phyloP scores from a whole-genome alignment of 2,329 filamentous ascomycete genomes.

The Beauveria australis region DNA sequence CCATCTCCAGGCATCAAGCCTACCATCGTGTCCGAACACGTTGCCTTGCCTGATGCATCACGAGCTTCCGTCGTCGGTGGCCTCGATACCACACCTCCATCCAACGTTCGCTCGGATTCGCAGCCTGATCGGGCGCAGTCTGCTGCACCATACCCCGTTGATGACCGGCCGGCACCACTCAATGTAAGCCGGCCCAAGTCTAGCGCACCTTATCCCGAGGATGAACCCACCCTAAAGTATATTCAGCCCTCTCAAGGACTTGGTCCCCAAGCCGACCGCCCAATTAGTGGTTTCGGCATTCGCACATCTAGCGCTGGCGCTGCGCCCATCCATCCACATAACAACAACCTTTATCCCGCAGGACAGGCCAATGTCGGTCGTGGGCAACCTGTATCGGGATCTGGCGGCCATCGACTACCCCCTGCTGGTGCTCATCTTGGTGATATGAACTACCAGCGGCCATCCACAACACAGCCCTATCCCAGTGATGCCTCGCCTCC shows the following conservation, averaged over 20 bases:
- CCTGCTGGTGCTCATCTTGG: slow-evolving; percentile 26
- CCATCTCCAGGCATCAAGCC: slow-evolving; percentile 33
- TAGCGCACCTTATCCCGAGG: slow-evolving; percentile 45
- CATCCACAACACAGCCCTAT: slow-evolving; percentile 18
- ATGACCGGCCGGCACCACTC: slow-evolving; percentile 50
- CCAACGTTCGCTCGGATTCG: slow-evolving; percentile 40
- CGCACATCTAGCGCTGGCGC: slow-evolving; percentile 30
- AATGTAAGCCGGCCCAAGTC: slow-evolving; percentile 37
- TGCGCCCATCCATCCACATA: not conserved
- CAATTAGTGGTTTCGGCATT: slow-evolving; percentile 46
- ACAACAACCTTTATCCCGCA: slow-evolving; percentile 6
- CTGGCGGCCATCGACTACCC: slow-evolving; percentile 31
- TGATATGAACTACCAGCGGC: slow-evolving; percentile 17
- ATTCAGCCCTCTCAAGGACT: slow-evolving; percentile 41
- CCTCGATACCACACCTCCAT: slow-evolving; percentile 38
- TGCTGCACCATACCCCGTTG: slow-evolving; percentile 62
- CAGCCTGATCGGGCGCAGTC: slow-evolving; percentile 38
- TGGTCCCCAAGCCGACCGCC: slow-evolving; percentile 39
- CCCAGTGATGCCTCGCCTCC: slow-evolving; percentile 7
- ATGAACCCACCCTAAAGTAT: slow-evolving; percentile 30
- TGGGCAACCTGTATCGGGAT: slow-evolving; percentile 25
- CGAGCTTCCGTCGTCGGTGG: slow-evolving; percentile 28
- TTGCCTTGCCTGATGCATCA: slow-evolving; percentile 40
- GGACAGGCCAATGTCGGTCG: slow-evolving; percentile 29
- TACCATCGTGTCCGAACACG: slow-evolving; percentile 29